Conservation (phyloP, 345 rosid species). For the Citrus glauca region DNA sequence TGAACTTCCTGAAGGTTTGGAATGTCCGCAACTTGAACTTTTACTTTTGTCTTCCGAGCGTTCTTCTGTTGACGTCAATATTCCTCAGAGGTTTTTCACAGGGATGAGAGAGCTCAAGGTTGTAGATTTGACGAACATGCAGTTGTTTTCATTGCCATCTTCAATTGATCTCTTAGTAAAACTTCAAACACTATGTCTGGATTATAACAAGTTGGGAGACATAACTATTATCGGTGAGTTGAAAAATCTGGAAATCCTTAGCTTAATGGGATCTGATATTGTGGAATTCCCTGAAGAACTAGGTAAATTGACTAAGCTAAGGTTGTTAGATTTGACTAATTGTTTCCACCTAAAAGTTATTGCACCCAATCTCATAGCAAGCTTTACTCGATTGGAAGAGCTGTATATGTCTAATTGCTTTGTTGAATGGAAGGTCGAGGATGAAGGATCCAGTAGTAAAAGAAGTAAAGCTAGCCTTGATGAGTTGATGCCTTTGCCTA, state of each 20-base stretch:
- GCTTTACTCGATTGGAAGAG: no score
- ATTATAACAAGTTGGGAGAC: neutral
- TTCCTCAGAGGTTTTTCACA: neutral
- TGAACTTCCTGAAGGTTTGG: neutral
- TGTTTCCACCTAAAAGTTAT: no score
- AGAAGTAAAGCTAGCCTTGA: neutral
- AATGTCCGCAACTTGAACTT: neutral
- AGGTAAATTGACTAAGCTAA: no score
- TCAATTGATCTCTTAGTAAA: no score
- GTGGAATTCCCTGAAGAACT: no score
- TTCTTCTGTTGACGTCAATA: neutral
- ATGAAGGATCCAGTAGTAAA: neutral
- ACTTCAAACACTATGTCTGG: neutral
- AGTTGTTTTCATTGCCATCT: no score
- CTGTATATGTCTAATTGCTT: no score
- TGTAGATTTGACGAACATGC: no score
- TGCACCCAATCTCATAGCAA: no score
- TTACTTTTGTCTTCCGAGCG: no score
- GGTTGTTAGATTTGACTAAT: no score
- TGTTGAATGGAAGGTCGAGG: neutral
- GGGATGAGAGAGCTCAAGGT: neutral
- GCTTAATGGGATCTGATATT: neutral
- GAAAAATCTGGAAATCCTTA: neutral
- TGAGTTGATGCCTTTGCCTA: conserved; percentile 21
- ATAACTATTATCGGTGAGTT: neutral